Evolutionary conservation across 2,329 filamentous ascomycete species (phyloP).

Genomic region (Cladosporium sp.): DNA sequence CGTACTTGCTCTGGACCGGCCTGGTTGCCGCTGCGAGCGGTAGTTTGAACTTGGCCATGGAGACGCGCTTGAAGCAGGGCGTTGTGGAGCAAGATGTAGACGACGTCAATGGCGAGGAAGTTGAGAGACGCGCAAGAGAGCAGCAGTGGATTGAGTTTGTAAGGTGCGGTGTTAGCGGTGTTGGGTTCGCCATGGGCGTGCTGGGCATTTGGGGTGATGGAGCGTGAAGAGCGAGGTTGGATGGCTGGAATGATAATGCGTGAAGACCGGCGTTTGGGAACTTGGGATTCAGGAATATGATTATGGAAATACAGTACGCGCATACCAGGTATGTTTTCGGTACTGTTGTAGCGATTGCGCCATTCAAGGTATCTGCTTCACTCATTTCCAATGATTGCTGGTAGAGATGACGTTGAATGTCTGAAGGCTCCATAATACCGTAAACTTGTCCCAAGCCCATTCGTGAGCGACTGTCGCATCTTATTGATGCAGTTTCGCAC

Average conservation of each 20-base stretch:
- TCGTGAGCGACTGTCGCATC: too few relatives aligned
- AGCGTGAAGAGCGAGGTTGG: constrained; percentile 17
- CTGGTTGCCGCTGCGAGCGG: constrained; percentile 55
- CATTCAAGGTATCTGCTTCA: not conserved
- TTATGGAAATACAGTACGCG: not conserved
- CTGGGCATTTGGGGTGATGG: constrained; percentile 49
- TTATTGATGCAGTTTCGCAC: too few relatives aligned
- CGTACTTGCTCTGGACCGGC: constrained; percentile 84
- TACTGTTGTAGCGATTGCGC: not conserved
- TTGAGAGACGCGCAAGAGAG: constrained; percentile 42
- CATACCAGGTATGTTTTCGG: not conserved
- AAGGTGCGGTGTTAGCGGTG: constrained; percentile 38
- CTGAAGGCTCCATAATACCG: too few relatives aligned
- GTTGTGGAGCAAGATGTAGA: constrained; percentile 31
- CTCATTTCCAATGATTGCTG: not conserved
- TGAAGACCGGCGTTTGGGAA: not conserved
- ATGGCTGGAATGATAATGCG: not conserved
- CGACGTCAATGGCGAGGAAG: constrained; percentile 48
- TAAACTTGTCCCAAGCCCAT: too few relatives aligned
- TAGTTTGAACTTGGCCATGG: constrained; percentile 34
- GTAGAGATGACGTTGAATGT: too few relatives aligned
- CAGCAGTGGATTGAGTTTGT: constrained; percentile 40
- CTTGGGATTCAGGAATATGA: not conserved
- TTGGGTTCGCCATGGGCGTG: constrained; percentile 45
- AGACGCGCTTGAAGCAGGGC: constrained; percentile 19